Base-by-base conservation (phyloP, 1,284 basidiomycete genomes). In the Macrocystidia cucumis region DNA sequence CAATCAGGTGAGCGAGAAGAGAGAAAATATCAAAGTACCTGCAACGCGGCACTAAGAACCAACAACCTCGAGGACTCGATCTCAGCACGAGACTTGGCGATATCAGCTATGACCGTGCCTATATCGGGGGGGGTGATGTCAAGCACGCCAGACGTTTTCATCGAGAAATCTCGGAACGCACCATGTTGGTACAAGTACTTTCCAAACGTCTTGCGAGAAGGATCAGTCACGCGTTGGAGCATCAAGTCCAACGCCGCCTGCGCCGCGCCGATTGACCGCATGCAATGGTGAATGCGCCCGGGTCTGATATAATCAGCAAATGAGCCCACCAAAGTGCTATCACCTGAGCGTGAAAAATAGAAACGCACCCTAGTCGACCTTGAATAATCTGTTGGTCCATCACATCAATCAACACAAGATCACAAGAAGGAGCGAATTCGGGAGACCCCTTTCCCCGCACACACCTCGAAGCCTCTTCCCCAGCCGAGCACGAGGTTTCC, bases 231-330 rank as follows among this genome's bases (percentile, higher is more conserved):
- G n/a, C 95, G 79, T 44, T 83, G 74, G 31, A 98, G 72, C 76
- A 98, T 81, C 32, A 89, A 65, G 51, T 97, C 90, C 39, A 98
- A 67, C 1, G 95, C 87, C 17, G 76, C 71, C 42, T 85, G 80
- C 1, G 93, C 96, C 16, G 77, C 74, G 27, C 95, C 95, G 42
- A 98, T 88, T 13, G 90, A 89, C 30, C 95, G 81, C 95, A 98
- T 98, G 69, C 92, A 96, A 59, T 98, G 95, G 57, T 98, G 95
- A 49, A 98, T 88, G 38, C 96, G 83, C 16, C 95, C 95, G 38
- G 95, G 95, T 30, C 87, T 86, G 45, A 29, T 27, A 41, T 38
- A 41, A 35, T 24, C 9, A 12, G 17, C 18, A 20, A 20, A 17
- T 13, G 13, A 22, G 18, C 23, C 23, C n/a, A n/a, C n/a, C n/a